phyloP scores from a whole-genome alignment of 805 yeast species.

The Zygosaccharomyces siamensis region DNA sequence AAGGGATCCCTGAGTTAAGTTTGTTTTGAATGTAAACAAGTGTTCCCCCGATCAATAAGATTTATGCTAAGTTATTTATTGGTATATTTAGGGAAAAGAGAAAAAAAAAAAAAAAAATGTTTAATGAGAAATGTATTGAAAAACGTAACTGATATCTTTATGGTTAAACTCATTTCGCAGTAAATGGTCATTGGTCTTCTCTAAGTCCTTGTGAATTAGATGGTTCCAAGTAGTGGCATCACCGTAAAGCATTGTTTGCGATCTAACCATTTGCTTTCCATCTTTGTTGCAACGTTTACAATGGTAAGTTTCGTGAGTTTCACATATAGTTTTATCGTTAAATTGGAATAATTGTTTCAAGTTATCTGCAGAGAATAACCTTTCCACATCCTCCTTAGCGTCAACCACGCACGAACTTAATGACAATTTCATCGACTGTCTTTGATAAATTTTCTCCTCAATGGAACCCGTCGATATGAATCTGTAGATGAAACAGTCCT shows the following conservation, averaged over 20 bases:
- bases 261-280: conserved; percentile 56
- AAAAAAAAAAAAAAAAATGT: too few relatives aligned
- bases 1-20: not conserved
- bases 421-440: conserved; percentile 92
- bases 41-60: not conserved
- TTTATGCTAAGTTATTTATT: not conserved
- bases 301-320: conserved; percentile 87
- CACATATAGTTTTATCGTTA: conserved; percentile 64
- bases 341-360: conserved; percentile 71
- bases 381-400: conserved; percentile 90
- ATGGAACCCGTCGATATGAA: conserved; percentile 93
- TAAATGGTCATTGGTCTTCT: conserved; percentile 67
- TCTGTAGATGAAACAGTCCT: conserved; percentile 91
- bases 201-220: conserved; percentile 57
- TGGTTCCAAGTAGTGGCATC: conserved; percentile 99
- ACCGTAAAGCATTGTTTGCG: conserved; percentile 91
- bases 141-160: conserved; percentile 75
- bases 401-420: conserved; percentile 95
- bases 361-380: conserved; percentile 80
- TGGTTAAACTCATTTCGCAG: conserved; percentile 66
- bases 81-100: too few relatives aligned
- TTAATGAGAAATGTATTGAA: conserved; percentile 85
- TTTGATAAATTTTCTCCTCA: conserved; percentile 92
- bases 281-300: conserved; percentile 69
- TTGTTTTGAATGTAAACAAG: too few relatives aligned